phyloP scores from a whole-genome alignment of 2,329 filamentous ascomycete species.

The Plenodomus biglobosus region DNA sequence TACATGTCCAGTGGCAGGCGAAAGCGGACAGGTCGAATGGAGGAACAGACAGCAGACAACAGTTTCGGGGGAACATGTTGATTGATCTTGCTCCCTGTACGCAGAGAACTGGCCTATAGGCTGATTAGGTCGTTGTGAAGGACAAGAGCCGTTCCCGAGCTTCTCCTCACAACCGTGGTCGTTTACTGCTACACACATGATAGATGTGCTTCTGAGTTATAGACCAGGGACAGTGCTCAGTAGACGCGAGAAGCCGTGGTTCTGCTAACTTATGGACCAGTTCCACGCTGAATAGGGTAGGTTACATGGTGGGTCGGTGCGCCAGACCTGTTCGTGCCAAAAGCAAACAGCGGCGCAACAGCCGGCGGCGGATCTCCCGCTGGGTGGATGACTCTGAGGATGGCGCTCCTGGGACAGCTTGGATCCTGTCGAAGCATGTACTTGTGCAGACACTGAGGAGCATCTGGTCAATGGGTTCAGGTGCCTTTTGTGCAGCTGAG shows the following conservation, averaged over 20 bases:
- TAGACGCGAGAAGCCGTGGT: constrained; percentile 16
- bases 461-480: constrained; percentile 9
- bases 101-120: not conserved
- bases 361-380: constrained; percentile 20
- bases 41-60: no score
- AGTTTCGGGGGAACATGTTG: no score
- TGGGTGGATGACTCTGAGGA: constrained; percentile 20
- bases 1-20: no score
- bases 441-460: constrained; percentile 20
- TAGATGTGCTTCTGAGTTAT: not conserved
- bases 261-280: constrained; percentile 9
- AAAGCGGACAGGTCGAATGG: no score
- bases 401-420: constrained; percentile 20
- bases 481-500: constrained; percentile 19
- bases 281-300: constrained; percentile 19
- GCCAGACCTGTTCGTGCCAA: constrained; percentile 14
- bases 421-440: constrained; percentile 18
- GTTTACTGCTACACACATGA: not conserved
- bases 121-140: not conserved
- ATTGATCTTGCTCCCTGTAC: not conserved
- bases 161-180: constrained; percentile 25
- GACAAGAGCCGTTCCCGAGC: constrained; percentile 20
- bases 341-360: constrained; percentile 19
- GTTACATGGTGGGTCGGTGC: constrained; percentile 26
- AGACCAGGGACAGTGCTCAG: constrained; percentile 6